Evolutionary conservation across 2,329 filamentous ascomycete genomes (phyloP).

Genomic region (Neobulgaria alba): DNA sequence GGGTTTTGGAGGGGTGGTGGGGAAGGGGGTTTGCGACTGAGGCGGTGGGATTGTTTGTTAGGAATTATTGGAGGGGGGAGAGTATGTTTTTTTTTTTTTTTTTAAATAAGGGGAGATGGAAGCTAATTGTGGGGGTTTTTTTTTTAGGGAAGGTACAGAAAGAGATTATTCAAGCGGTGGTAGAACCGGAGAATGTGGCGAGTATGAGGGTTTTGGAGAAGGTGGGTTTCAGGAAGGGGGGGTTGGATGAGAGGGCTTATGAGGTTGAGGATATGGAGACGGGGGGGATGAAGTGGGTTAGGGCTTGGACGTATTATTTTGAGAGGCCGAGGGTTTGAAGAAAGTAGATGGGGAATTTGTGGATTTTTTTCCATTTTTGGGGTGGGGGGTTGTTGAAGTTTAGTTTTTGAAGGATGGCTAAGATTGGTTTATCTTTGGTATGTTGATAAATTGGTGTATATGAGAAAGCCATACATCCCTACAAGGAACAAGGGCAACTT

Average conservation of each 20-base stretch:
- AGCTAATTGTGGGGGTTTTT: too few species aligned
- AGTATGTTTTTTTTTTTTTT: constrained; percentile 5
- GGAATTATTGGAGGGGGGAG: constrained; percentile 12
- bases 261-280: neutral
- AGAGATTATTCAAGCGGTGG: constrained; percentile 8
- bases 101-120: too few species aligned
- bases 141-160: constrained; percentile 7
- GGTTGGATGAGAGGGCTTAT: neutral
- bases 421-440: too few species aligned
- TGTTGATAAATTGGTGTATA: too few species aligned
- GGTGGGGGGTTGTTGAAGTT: too few species aligned
- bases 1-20: constrained; percentile 9
- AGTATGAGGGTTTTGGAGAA: constrained; percentile 18
- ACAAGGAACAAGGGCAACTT: too few species aligned
- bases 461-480: too few species aligned
- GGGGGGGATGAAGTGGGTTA: neutral
- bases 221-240: constrained; percentile 12
- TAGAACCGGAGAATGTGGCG: constrained; percentile 16
- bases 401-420: too few species aligned
- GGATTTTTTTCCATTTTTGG: too few species aligned
- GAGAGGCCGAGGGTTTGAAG: too few species aligned
- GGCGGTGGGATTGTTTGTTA: constrained; percentile 13
- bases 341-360: too few species aligned
- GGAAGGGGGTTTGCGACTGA: constrained; percentile 17
- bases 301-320: neutral